These are phyloP conservation scores for Elongisporangium prolatum DNA, from an alignment of 352 stramenopile genomes.

Conservation along the genomic window DNA sequence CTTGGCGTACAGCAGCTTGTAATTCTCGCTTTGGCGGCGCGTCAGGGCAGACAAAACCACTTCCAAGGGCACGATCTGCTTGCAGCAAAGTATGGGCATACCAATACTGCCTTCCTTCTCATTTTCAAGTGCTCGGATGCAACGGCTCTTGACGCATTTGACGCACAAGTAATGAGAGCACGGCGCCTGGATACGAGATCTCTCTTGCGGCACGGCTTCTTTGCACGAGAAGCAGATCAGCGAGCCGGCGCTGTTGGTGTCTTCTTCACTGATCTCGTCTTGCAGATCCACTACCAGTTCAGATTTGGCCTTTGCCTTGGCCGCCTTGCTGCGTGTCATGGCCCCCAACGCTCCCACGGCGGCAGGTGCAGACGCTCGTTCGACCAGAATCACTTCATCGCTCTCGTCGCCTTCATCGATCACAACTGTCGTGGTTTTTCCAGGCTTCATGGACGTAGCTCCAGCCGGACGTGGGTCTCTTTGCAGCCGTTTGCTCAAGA, in stretches of 20 bases:
- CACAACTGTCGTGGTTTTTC: not conserved
- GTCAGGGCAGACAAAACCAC: conserved; percentile 22
- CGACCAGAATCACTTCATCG: not conserved
- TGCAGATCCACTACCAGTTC: not conserved
- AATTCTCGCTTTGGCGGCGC: conserved; percentile 18
- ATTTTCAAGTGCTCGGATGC: conserved; percentile 18
- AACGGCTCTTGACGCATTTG: conserved; percentile 25
- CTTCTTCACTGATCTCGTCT: not conserved
- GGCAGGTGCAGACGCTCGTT: not conserved
- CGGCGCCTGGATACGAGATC: conserved; percentile 1
- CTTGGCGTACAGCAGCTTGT: conserved; percentile 25
- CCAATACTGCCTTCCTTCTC: conserved; percentile 17
- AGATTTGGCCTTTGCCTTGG: not conserved
- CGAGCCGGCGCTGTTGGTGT: not conserved
- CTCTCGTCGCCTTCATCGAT: not conserved
- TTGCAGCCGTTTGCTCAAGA: conserved; percentile 11
- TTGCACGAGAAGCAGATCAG: not conserved
- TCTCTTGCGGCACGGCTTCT: not conserved
- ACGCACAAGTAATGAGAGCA: conserved; percentile 27
- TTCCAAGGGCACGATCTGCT: conserved; percentile 23
- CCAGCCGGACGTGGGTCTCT: not conserved
- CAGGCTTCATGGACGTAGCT: not conserved
- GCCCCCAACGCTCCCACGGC: not conserved
- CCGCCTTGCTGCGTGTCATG: not conserved
- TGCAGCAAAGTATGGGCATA: conserved; percentile 34